Evolutionary conservation across 2,329 filamentous ascomycete genomes (phyloP), one percentile per base, ranked within the genome.

Genomic region (Escovopsis sp.): DNA sequence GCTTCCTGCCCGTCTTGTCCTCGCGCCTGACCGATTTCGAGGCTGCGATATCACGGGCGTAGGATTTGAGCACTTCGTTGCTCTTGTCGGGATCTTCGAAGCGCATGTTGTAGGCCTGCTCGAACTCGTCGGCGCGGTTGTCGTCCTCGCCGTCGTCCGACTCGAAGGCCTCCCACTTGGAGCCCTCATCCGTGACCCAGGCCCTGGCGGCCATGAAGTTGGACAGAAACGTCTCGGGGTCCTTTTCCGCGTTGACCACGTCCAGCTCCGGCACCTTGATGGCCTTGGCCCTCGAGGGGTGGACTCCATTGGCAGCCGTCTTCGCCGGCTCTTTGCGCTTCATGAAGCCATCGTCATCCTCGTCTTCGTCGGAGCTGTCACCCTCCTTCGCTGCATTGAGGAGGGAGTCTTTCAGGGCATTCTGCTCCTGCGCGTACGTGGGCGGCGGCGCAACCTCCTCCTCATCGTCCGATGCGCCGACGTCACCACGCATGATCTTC

Each of bases 191-290:
- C 0, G 83, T 77, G 6, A 89, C 74, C 91, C 91, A 98, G 12
- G 88, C 89, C 45, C 88, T 79, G 7, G 88, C 75, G n/a, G 82
- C 75, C 74, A 98, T 77, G 65, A 94, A 98, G 60, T 95, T 94
- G 43, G 85, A 89, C n/a, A 98, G 67, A 59, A 86, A 98, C 1
- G 75, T 82, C 56, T 96, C 89, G 0, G 89, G 91, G 57, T 98
- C 80, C 59, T 85, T 83, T 54, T 94, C 84, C 33, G 91, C 87
- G 45, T 75, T 73, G 39, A 77, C 70, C 36, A 94, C 67, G 52
- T 91, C 82, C 11, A 74, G 54, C 43, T 85, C 69, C 39, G 71
- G 62, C 40, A 71, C 59, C 49, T 70, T 69, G 36, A 68, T 56
- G 11, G 58, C 58, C 23, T 62, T 51, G 15, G 60, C 65, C 48